Evolutionary conservation across 345 rosid genomes (phyloP), one percentile per base, ranked within the genome.

Genomic region (Euphorbia peplus): DNA sequence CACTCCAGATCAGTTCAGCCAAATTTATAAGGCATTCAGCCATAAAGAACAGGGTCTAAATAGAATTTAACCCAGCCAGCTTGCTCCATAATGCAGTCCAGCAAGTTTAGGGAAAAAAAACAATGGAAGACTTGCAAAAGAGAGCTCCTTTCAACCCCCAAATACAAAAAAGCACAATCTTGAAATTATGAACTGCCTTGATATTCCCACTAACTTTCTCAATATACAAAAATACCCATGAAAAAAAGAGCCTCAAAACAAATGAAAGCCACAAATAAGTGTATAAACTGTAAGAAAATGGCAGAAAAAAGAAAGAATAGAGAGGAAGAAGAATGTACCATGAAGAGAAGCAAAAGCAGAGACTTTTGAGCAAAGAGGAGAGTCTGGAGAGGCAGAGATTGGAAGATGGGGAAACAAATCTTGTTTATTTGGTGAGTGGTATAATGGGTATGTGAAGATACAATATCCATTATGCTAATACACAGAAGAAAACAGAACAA

Each of bases 241-340:
- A 15, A 56, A 14, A 18, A 15, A 60, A 60, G 25, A 7, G 37
- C 16, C 16, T 60, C 5, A 9, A 60, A 32, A 60, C 47, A 9
- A 60, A 35, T 18, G 32, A 35, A 37, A 60, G 24, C 28, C 11
- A 12, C 9, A 60, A 5, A 41, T 3, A 16, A 41, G 42, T 4
- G 26, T 25, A 3, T 22, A 42, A 39, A 62, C 14, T 62, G 66
- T 21, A 41, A 62, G 5, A 42, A 22, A 56, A 5, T 24, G 28
- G 22, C 25, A 39, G 3, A 22, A 41, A 3, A 41, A 4, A 24
- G 12, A 42, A 8, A 41, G 19, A 62, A 13, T 21, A 42, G 65
- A 61, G 29, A 21, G 52, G 14, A 8, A 42, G 19, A 24, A 50
- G 32, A 62, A 62, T 42, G 66, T 62, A 62, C 66, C 66, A 62